Evolutionary conservation across 768 basidiomycete genomes (phyloP).

Genomic region (Tulasnella sp.): DNA sequence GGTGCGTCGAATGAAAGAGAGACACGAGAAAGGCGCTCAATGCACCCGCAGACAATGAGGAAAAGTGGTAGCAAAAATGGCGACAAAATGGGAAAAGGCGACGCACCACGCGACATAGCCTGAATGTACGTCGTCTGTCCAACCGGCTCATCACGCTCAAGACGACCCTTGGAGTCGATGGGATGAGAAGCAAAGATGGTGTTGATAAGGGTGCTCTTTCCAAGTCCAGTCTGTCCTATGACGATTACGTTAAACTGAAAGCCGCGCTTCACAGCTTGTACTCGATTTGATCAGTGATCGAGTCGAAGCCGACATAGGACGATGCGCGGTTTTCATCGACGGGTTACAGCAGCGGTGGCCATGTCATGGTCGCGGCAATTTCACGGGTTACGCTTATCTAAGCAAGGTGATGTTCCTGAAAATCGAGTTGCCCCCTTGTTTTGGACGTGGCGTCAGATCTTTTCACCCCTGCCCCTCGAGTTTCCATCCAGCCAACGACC

Average conservation of each 20-base stretch:
- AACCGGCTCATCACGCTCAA: conserved; percentile 78
- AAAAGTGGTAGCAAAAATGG: background rate
- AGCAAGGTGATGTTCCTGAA: background rate
- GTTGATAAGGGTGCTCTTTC: conserved; percentile 97
- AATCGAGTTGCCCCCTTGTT: background rate
- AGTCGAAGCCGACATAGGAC: conserved; percentile 96
- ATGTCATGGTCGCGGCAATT: conserved; percentile 20
- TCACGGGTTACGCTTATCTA: background rate
- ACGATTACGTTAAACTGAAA: conserved; percentile 99
- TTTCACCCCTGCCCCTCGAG: background rate
- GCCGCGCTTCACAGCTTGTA: conserved; percentile 97
- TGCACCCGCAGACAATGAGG: background rate
- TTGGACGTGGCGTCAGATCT: background rate
- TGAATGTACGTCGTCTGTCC: conserved; percentile 97
- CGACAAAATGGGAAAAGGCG: background rate
- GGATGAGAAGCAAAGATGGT: conserved; percentile 98
- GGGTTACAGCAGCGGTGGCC: conserved; percentile 43
- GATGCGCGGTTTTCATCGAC: conserved; percentile 82
- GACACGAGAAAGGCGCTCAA: background rate
- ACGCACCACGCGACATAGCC: conserved; percentile 83
- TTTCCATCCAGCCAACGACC: background rate
- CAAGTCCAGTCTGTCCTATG: conserved; percentile 93
- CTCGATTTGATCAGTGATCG: conserved; percentile 95
- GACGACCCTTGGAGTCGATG: conserved; percentile 93
- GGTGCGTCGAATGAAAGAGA: background rate